Base-by-base conservation (phyloP, 352 stramenopile genomes). In the Phytophthora tubulina region DNA sequence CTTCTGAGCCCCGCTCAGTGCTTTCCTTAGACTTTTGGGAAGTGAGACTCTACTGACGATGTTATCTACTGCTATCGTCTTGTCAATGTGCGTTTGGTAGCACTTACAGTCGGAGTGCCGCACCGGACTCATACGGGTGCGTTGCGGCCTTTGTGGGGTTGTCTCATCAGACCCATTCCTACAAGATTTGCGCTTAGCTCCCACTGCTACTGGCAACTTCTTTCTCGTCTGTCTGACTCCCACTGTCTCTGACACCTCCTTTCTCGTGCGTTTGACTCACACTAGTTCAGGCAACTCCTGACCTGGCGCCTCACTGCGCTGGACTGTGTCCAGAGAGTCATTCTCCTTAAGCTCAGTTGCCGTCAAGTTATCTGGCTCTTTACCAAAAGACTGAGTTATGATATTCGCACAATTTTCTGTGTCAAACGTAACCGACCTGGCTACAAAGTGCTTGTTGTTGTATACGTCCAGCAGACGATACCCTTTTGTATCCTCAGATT, bases 361-460 rank as follows among this genome's bases (percentile, higher is more conserved):
- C n/a, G n/a, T n/a, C n/a, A n/a, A n/a, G n/a, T n/a, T n/a, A n/a
- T n/a, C n/a, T n/a, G n/a, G n/a, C n/a, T n/a, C n/a, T n/a, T n/a
- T n/a, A n/a, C n/a, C n/a, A n/a, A n/a, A n/a, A n/a, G n/a, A n/a
- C n/a, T n/a, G n/a, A n/a, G n/a, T n/a, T n/a, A n/a, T n/a, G n/a
- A n/a, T n/a, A n/a, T n/a, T 60, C 60, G 30, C n/a, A n/a, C 13
- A 31, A 55, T 53, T 60, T 31, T 36, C 55, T 4, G 42, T 70
- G 36, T 70, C 41, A 13, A 63, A 70, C 48, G 57, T 11, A 41
- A 69, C 51, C 50, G 62, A 39, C 33, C 48, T 10, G 8, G 49
- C 54, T 53, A 38, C 6, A 35, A 68, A 55, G n/a, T 55, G 32
- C 8, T 54, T 68, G 31, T 61, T 62, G 50, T 68, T 55, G 13